Evolutionary conservation across 345 rosid species (phyloP).

Genomic region (Lenwebbia sp.): DNA sequence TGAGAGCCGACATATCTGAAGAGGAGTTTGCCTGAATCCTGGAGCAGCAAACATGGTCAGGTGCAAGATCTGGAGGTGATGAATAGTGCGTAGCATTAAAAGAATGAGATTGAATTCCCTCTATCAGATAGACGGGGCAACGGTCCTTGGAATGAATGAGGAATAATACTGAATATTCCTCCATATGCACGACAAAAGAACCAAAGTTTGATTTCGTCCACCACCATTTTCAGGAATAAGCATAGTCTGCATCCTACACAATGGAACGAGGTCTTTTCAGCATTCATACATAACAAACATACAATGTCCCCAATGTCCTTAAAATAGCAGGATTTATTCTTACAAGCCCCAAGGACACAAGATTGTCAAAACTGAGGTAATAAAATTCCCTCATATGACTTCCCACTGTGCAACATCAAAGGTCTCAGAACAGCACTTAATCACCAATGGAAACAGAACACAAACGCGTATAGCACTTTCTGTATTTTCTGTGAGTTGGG

Average conservation of each 20-base stretch:
- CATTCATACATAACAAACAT: not conserved
- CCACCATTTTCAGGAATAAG: not conserved
- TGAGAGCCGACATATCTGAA: not conserved
- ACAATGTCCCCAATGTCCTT: not conserved
- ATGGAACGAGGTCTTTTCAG: not conserved
- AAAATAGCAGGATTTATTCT: too few species aligned
- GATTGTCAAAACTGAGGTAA: too few species aligned
- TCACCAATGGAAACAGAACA: too few species aligned
- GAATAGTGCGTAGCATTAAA: not conserved
- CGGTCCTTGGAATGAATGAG: not conserved
- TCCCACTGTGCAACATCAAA: too few species aligned
- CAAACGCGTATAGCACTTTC: not conserved
- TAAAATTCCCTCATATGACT: too few species aligned
- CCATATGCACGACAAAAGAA: not conserved
- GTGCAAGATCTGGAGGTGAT: not conserved
- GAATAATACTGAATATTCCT: not conserved
- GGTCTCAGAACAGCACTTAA: too few species aligned
- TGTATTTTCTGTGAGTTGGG: not conserved
- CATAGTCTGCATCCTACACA: not conserved
- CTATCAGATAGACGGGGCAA: not conserved
- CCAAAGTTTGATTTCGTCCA: not conserved
- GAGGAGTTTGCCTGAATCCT: not conserved
- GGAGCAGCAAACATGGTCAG: not conserved
- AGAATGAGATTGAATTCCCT: accelerated
- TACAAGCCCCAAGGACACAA: too few species aligned